Conservation (phyloP, 140 eudicot genomes). For the Erigeron philadelphicus region DNA sequence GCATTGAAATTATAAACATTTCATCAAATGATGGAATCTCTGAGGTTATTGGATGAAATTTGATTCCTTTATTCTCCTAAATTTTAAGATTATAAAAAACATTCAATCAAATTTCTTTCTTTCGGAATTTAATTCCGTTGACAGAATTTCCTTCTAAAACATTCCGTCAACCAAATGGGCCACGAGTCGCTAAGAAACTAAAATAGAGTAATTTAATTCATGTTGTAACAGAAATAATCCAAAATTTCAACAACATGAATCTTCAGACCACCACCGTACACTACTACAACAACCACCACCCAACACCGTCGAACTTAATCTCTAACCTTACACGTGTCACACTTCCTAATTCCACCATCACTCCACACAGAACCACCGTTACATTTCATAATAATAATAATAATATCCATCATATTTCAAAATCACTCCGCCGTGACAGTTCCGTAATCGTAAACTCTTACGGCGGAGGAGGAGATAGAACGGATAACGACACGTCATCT, state of each 20-base stretch:
- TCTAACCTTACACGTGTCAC: slow-evolving; percentile 8
- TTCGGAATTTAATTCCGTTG: too few species aligned
- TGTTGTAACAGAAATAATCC: too few species aligned
- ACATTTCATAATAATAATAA: neutral
- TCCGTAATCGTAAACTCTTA: slow-evolving; percentile 21
- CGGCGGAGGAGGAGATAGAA: slow-evolving; percentile 26
- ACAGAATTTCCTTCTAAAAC: too few species aligned
- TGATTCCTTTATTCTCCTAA: too few species aligned
- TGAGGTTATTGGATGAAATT: too few species aligned
- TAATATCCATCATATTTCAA: neutral
- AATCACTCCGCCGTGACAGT: slow-evolving; percentile 14
- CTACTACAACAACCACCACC: slow-evolving; percentile 16
- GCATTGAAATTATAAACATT: too few species aligned
- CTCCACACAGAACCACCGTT: slow-evolving; percentile 2
- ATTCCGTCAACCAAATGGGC: too few species aligned
- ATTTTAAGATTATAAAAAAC: too few species aligned
- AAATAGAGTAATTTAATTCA: too few species aligned
- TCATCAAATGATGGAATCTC: too few species aligned
- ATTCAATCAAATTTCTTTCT: too few species aligned
- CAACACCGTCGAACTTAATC: slow-evolving; percentile 26
- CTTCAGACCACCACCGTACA: slow-evolving; percentile 11
- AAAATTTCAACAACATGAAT: slow-evolving; percentile 13
- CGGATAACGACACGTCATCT: slow-evolving; percentile 20
- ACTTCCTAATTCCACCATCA: slow-evolving; percentile 9
- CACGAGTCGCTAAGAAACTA: too few species aligned